phyloP scores from a whole-genome alignment of 768 basidiomycete genomes.

The Phanerochaete sordida region DNA sequence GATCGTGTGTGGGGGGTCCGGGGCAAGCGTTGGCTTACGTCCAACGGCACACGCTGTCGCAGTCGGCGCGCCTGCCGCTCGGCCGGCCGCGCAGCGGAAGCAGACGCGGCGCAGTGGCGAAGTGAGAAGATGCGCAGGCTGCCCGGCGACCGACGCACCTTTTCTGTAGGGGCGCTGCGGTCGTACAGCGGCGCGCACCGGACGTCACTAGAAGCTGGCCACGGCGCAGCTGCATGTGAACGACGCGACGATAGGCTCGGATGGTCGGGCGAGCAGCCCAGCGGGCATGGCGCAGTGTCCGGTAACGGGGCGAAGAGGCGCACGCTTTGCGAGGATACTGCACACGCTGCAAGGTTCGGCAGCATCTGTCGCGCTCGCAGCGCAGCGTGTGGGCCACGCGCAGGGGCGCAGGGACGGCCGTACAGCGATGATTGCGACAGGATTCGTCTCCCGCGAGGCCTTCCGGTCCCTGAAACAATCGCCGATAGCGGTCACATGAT shows the following conservation, averaged over 20 bases:
- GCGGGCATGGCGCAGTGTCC: background rate
- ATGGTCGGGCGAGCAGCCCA: background rate
- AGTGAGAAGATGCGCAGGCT: no score
- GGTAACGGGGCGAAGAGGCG: background rate
- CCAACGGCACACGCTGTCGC: background rate
- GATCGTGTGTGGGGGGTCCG: background rate
- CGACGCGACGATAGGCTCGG: background rate
- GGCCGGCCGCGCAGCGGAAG: background rate
- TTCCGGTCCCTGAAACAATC: background rate
- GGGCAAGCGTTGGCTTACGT: background rate
- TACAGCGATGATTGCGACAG: background rate
- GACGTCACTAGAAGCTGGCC: background rate
- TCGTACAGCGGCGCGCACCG: no score
- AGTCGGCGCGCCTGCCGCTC: background rate
- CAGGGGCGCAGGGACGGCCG: background rate
- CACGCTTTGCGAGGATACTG: no score
- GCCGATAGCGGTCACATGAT: slow-evolving; percentile 3
- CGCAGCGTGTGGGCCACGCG: background rate
- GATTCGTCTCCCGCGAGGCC: background rate
- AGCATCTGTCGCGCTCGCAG: background rate
- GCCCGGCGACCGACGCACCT: no score
- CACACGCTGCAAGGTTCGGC: no score
- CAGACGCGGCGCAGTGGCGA: no score
- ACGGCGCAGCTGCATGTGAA: background rate
- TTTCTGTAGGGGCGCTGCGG: no score